These are phyloP conservation scores for Cryphonectria radicalis DNA, from an alignment of 2,329 filamentous ascomycete species.

Conservation along the genomic window DNA sequence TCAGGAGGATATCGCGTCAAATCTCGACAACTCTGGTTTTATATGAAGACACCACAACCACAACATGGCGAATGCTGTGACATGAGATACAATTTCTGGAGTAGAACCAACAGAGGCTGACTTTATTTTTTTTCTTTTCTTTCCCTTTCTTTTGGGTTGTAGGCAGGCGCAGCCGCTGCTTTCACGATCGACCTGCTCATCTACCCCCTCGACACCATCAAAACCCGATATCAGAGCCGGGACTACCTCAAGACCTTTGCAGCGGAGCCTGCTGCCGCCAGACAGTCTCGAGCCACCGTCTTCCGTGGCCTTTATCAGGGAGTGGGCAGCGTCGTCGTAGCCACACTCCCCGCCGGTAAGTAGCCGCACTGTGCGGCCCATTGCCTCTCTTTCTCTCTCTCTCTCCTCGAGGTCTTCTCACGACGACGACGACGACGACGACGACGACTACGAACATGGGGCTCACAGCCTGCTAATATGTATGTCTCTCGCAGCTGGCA, in stretches of 20 bases:
- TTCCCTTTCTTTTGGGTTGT: neutral
- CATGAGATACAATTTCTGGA: neutral
- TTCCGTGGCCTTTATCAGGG: slow-evolving; percentile 85
- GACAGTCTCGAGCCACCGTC: slow-evolving; percentile 51
- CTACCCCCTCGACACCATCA: slow-evolving; percentile 88
- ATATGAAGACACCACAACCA: no score
- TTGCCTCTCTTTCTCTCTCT: no score
- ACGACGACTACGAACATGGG: neutral
- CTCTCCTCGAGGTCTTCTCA: neutral
- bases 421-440: neutral
- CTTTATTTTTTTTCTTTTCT: neutral
- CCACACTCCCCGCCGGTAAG: slow-evolving; percentile 79
- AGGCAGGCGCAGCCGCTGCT: slow-evolving; percentile 85
- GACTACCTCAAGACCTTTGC: slow-evolving; percentile 72
- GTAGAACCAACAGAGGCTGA: slow-evolving; percentile 1
- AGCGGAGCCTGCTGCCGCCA: slow-evolving; percentile 58
- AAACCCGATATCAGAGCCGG: slow-evolving; percentile 81
- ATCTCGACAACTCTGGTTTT: no score
- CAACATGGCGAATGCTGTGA: neutral
- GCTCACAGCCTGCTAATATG: neutral
- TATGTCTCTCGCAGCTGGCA: slow-evolving; percentile 56
- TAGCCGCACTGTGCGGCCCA: neutral
- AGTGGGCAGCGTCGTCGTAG: slow-evolving; percentile 80
- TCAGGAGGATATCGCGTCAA: neutral
- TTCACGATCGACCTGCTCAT: slow-evolving; percentile 85